Percentiles rank a stretch among this genome's conserved stretches.
Evolutionary conservation across 2,329 filamentous ascomycete species (phyloP).

Genomic region (Mariannaea sp.): DNA sequence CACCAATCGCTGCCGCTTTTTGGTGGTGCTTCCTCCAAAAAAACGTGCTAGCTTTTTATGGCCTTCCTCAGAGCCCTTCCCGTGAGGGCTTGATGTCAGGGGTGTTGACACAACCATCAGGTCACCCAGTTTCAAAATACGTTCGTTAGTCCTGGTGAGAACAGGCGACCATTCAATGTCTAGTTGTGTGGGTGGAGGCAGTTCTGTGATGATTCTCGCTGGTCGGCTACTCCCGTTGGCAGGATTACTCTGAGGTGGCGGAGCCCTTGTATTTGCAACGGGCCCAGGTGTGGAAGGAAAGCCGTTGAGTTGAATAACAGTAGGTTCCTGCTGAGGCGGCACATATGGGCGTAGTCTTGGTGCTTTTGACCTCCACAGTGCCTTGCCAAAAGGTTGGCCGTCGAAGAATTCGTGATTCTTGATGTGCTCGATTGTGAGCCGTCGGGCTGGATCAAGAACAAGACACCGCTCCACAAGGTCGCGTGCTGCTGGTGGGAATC

Average conservation of each 20-base stretch:
- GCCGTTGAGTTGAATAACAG: slow-evolving; percentile 74
- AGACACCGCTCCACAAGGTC: slow-evolving; percentile 90
- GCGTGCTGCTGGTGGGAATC: slow-evolving; percentile 83
- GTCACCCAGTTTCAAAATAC: slow-evolving; percentile 93
- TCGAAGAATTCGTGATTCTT: slow-evolving; percentile 97
- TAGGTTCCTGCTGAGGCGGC: slow-evolving; percentile 74
- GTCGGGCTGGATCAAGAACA: slow-evolving; percentile 82
- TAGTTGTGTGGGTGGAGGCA: slow-evolving; percentile 93
- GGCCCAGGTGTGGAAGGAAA: slow-evolving; percentile 42
- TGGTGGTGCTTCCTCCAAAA: slow-evolving; percentile 87
- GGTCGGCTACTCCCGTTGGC: slow-evolving; percentile 62
- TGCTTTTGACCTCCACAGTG: slow-evolving; percentile 86
- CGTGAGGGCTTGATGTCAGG: slow-evolving; percentile 73
- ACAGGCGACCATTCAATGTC: slow-evolving; percentile 99
- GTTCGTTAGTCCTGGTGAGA: slow-evolving; percentile 85
- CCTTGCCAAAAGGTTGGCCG: slow-evolving; percentile 80
- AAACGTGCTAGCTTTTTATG: slow-evolving; percentile 93
- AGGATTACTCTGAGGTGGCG: slow-evolving; percentile 45
- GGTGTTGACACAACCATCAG: slow-evolving; percentile 82
- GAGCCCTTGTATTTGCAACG: slow-evolving; percentile 37
- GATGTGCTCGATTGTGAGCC: slow-evolving; percentile 92
- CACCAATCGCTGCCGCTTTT: slow-evolving; percentile 90
- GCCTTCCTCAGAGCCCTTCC: slow-evolving; percentile 71
- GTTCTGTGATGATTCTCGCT: slow-evolving; percentile 85
- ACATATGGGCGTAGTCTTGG: slow-evolving; percentile 85